Conservation (phyloP, 2,329 filamentous ascomycete species). For the Colletotrichum kahawae region DNA sequence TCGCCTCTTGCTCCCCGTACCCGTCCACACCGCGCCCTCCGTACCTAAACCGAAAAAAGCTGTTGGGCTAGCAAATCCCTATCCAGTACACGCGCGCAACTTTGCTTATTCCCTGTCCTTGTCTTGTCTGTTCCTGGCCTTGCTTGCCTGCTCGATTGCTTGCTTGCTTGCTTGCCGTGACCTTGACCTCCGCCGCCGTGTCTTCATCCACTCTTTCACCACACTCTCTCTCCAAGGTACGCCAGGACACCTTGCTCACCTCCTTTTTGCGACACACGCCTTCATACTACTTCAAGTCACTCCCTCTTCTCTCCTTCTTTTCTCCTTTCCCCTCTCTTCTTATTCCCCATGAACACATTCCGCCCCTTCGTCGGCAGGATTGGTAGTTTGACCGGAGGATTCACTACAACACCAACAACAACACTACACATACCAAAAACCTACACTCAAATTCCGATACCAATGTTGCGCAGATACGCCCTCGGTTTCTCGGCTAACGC, state of each 20-base stretch:
- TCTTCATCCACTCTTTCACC: neutral
- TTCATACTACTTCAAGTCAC: conserved; percentile 18
- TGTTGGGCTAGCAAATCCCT: conserved; percentile 15
- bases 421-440: neutral
- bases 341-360: conserved; percentile 24
- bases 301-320: conserved; percentile 21
- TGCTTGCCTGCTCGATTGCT: conserved; percentile 1
- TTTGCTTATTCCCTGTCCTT: conserved; percentile 20
- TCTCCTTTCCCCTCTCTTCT: conserved; percentile 15
- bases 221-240: neutral
- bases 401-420: neutral
- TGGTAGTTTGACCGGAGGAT: conserved; percentile 17
- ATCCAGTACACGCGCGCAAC: neutral
- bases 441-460: conserved; percentile 4
- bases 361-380: conserved; percentile 18
- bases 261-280: conserved; percentile 11
- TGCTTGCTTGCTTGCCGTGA: neutral
- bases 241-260: conserved; percentile 23
- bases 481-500: conserved; percentile 58
- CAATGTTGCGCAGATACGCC: conserved; percentile 54
- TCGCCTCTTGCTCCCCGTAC: neutral
- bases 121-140: neutral
- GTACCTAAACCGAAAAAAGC: conserved; percentile 14
- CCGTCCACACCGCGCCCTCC: neutral
- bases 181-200: neutral